Percentiles rank a stretch among this genome's conserved stretches.
Conservation (phyloP, 164 flowering plant genomes). For the Liriodendron chinense region DNA sequence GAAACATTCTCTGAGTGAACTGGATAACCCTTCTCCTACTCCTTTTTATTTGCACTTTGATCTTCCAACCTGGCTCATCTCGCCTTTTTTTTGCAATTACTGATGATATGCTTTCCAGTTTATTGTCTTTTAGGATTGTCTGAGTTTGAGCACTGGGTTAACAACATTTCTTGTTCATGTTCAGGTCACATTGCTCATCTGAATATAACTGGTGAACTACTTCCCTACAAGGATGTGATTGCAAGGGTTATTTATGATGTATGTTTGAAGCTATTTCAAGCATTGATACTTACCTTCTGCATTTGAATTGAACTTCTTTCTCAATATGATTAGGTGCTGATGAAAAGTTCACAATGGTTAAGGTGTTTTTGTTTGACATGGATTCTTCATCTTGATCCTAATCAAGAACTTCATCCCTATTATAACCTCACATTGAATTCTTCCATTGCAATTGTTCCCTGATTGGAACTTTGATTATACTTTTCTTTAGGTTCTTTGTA, state of each 20-base stretch:
- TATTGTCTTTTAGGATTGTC: not conserved
- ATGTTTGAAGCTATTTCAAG: slow-evolving; percentile 32
- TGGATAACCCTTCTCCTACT: not conserved
- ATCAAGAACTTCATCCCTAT: not conserved
- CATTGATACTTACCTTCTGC: not conserved
- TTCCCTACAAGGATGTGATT: slow-evolving; percentile 83
- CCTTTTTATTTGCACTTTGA: not conserved
- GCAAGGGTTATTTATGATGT: slow-evolving; percentile 98
- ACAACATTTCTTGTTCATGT: slow-evolving; percentile 14
- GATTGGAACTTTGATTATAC: not conserved
- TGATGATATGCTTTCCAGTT: not conserved
- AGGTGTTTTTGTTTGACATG: not conserved
- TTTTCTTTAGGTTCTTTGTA: not conserved
- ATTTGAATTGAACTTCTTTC: not conserved
- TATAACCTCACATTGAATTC: not conserved
- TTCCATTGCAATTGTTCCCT: not conserved
- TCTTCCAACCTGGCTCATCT: not conserved
- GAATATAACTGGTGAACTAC: slow-evolving; percentile 80
- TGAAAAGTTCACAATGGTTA: not conserved
- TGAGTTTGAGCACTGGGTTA: not conserved
- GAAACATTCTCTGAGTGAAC: not conserved
- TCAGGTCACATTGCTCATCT: slow-evolving; percentile 99
- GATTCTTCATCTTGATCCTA: not conserved
- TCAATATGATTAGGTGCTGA: not conserved
- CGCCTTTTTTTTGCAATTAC: too few relatives aligned